phyloP scores from a whole-genome alignment of 2,329 filamentous ascomycete genomes.

The Dichotomopilus funicola region DNA sequence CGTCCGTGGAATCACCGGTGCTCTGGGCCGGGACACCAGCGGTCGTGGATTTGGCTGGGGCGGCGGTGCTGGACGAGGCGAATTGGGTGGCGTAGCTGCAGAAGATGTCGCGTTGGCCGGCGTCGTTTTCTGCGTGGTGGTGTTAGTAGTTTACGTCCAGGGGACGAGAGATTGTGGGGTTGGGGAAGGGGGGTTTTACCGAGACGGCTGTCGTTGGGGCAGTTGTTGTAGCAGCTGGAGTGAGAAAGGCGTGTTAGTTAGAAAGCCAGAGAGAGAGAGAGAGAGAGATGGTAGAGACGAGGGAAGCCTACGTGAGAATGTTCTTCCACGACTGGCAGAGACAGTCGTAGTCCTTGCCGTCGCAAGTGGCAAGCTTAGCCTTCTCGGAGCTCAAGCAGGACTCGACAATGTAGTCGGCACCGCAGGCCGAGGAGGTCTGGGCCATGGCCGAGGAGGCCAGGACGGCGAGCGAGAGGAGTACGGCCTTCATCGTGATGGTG shows the following conservation, averaged over 20 bases:
- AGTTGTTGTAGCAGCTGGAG: constrained; percentile 50
- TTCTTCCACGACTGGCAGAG: constrained; percentile 39
- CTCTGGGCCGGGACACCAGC: constrained; percentile 3
- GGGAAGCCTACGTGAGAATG: constrained; percentile 38
- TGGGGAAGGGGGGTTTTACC: constrained; percentile 11
- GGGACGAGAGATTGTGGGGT: not conserved
- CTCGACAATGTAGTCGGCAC: constrained; percentile 42
- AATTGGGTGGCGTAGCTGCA: constrained; percentile 42
- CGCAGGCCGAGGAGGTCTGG: constrained; percentile 32
- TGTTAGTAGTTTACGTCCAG: not conserved
- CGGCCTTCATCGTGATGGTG: constrained; percentile 35
- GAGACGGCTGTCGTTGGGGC: constrained; percentile 41
- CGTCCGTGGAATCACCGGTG: constrained; percentile 3
- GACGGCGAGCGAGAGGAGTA: constrained; percentile 36
- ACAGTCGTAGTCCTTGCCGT: constrained; percentile 39
- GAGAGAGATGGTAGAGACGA: not conserved
- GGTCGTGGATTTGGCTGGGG: constrained; percentile 21
- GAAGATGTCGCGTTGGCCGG: constrained; percentile 36
- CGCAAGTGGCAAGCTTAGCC: constrained; percentile 35
- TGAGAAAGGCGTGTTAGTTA: not conserved
- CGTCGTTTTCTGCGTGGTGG: constrained; percentile 21
- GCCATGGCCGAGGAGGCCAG: constrained; percentile 32
- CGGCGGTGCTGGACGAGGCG: constrained; percentile 26
- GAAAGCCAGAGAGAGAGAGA: too few relatives aligned
- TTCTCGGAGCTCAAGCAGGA: constrained; percentile 37